These are phyloP conservation scores for Lactarius hatsudake DNA, from an alignment of 768 basidiomycete genomes.

Conservation along the genomic window DNA sequence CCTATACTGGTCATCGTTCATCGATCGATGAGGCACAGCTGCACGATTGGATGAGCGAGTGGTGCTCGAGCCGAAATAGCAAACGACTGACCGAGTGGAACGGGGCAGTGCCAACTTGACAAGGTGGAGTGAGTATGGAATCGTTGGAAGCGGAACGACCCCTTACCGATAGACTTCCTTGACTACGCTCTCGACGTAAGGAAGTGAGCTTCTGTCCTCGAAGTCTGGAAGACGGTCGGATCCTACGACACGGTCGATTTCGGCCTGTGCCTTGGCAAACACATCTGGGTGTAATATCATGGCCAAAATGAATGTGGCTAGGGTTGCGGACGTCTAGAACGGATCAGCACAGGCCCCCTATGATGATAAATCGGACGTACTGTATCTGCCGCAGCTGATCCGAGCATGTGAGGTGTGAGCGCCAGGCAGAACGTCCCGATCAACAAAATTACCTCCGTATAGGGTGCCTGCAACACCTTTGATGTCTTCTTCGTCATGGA, in stretches of 20 bases:
- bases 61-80: background rate
- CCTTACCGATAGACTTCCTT: constrained; percentile 29
- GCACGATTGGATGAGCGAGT: constrained; percentile 11
- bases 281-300: constrained; percentile 29
- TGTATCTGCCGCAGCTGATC: constrained; percentile 27
- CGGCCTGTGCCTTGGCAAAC: constrained; percentile 31
- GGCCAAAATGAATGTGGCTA: constrained; percentile 26
- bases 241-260: constrained; percentile 32
- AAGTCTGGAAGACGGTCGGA: constrained; percentile 32
- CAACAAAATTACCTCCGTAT: constrained; percentile 21
- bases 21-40: constrained; percentile 28
- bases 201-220: constrained; percentile 28
- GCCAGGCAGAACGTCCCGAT: background rate
- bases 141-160: background rate
- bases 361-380: constrained; percentile 9
- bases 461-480: constrained; percentile 26
- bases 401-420: constrained; percentile 21
- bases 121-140: background rate
- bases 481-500: constrained; percentile 26
- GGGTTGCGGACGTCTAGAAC: constrained; percentile 24
- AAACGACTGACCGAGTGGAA: constrained; percentile 25
- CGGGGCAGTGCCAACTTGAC: constrained; percentile 25
- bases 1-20: constrained; percentile 26
- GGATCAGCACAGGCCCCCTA: background rate
- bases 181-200: constrained; percentile 30